Evolutionary conservation across 306 rosid genomes (phyloP), one percentile per base, ranked within the genome.

Genomic region (Quercus dentata): DNA sequence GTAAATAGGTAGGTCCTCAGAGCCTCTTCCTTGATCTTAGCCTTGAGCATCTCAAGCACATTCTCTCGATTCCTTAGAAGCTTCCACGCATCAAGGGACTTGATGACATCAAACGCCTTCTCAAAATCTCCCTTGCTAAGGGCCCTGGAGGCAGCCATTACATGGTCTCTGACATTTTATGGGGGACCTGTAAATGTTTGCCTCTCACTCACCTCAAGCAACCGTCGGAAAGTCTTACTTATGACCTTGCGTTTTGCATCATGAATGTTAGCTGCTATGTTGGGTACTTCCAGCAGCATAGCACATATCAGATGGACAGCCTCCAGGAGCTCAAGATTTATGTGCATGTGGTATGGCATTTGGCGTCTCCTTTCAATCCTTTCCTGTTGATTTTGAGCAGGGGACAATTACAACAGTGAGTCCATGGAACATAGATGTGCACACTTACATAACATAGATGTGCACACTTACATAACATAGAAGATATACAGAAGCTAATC

Each of bases 311-410:
- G 88, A 87, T 96, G 99, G 55, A 96, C 97, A 0, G 97, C 80
- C 82, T 96, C 99, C 81, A 93, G 65, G 70, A 93, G 98, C 90
- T 96, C 99, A 30, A 92, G 98, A 86, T 91, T 96, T 63, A 96
- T 96, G 85, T 96, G 99, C 99, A 96, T 96, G 65, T 96, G 99
- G 81, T 93, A 96, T 38, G 99, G 99, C 99, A 96, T 96, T 84
- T 93, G 98, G 3, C 99, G 89, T 74, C 98, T 91, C 82, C 99
- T 87, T 90, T 96, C 99, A 86, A 91, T 79, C 81, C 99, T 91
- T 88, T 96, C 99, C 99, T 96, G n/a, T 46, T 46, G 14, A 0
- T 12, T 9, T 12, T 9, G 38, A 0, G 71, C 2, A 1, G 8
- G 72, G 20, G n/a, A 9, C 15, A 67, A 17, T 33, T 67, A 35